Evolutionary conservation across 257 asterid species (phyloP).

Genomic region (Lithospermum erythrorhizon): DNA sequence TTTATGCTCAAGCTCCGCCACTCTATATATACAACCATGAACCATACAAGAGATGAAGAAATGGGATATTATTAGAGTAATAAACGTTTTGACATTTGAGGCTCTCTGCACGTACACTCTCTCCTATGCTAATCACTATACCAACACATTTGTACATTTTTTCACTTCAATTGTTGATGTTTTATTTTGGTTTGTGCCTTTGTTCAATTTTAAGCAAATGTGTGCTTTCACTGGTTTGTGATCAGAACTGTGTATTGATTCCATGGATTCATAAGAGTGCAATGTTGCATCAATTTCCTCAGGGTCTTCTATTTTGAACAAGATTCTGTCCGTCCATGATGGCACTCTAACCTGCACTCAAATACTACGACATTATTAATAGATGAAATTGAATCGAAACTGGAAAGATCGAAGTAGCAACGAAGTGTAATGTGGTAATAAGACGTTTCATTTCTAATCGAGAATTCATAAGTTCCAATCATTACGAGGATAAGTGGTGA

Average conservation of each 20-base stretch:
- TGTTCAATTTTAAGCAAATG: slow-evolving; percentile 40
- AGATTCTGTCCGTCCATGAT: slow-evolving; percentile 69
- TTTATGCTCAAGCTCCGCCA: no score
- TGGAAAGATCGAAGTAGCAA: no score
- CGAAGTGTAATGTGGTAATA: no score
- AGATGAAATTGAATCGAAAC: no score
- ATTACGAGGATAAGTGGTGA: no score
- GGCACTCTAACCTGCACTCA: slow-evolving; percentile 55
- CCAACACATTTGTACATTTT: background rate
- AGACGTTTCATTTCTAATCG: no score
- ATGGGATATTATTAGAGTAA: background rate
- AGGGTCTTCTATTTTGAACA: slow-evolving; percentile 43
- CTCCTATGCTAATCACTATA: background rate
- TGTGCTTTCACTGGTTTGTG: slow-evolving; percentile 69
- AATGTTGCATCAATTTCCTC: slow-evolving; percentile 31
- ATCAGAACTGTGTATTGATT: slow-evolving; percentile 45
- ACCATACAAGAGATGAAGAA: no score
- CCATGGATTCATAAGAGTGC: slow-evolving; percentile 50
- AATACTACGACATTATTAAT: no score
- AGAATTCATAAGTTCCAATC: no score
- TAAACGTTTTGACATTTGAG: background rate
- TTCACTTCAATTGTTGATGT: background rate
- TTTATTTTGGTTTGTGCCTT: background rate
- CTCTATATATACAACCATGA: no score
- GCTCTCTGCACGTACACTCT: background rate